Evolutionary conservation across 805 yeast species (phyloP).

Genomic region (Ascoidea asiatica): DNA sequence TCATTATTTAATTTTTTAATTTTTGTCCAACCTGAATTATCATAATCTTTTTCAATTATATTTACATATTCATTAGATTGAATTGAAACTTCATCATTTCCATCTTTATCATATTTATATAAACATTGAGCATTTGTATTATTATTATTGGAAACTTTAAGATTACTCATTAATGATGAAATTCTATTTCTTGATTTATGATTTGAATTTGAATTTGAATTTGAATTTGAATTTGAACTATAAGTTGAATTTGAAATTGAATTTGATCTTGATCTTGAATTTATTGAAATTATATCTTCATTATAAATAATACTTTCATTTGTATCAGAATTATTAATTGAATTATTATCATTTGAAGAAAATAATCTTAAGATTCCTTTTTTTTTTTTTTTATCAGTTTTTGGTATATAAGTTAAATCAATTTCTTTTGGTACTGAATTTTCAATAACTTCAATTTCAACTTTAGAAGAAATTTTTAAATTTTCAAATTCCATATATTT

Average conservation of each 20-base stretch:
- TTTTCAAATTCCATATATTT: conserved; percentile 65
- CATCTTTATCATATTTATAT: conserved; percentile 53
- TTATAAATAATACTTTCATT: conserved; percentile 20
- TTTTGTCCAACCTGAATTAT: conserved; percentile 88
- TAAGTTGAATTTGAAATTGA: conserved; percentile 48
- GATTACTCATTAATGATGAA: background rate
- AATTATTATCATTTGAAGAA: background rate
- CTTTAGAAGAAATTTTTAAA: conserved; percentile 61
- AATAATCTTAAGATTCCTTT: conserved; percentile 37
- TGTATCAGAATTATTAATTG: conserved; percentile 5
- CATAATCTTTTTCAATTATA: conserved; percentile 55
- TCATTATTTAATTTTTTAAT: conserved; percentile 36
- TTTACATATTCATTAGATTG: conserved; percentile 45
- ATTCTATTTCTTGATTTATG: background rate
- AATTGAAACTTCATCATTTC: conserved; percentile 62
- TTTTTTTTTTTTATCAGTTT: conserved; percentile 41
- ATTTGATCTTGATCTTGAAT: conserved; percentile 35
- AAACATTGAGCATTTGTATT: conserved; percentile 31
- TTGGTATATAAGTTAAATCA: conserved; percentile 46
- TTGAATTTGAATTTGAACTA: conserved; percentile 40
- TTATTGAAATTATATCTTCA: no score
- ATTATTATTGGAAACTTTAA: background rate
- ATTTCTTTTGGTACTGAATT: conserved; percentile 58
- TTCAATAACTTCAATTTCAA: conserved; percentile 82
- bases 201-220: conserved; percentile 3